Evolutionary conservation across 73 alveolate species (phyloP), one percentile per base, ranked within the genome.

Genomic region (Halteria grandinella): DNA sequence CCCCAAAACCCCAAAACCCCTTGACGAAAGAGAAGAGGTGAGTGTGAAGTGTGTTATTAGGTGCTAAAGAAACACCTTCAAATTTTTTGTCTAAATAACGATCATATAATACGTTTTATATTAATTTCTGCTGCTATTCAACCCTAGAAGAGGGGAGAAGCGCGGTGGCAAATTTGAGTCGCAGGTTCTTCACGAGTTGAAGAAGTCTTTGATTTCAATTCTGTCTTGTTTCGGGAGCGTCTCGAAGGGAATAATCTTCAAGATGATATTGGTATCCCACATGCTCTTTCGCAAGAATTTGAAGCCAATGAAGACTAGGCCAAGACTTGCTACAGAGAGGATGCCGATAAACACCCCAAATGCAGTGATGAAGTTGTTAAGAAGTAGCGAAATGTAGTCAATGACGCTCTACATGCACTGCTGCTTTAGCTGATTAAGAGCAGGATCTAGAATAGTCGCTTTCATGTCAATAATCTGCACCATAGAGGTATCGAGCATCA

Each of bases 201-300:
- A 60, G 29, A 60, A 60, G 21, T 60, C 58, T 40, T 39, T 60
- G 8, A 60, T 60, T 40, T 60, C 43, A 10, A 60, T 60, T 14
- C 77, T 34, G 5, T 60, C 45, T 27, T 60, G n/a, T 60, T 60
- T 39, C 25, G n/a, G 20, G 43, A 60, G 12, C 5, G 77, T 59
- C 77, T 60, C 77, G 24, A 60, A 60, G 18, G 77, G 77, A 18
- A 60, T 60, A 60, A 60, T 60, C 27, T 60, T 60, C n/a, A 60
- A 11, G 20, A 60, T 14, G 34, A 60, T 60, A 60, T 60, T 60
- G 1, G 77, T 60, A 3, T 60, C 77, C 77, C 55, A 60, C 77
- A 60, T 60, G 25, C 77, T 60, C 23, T 36, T 32, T 37, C 58
- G 37, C 17, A 60, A 31, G 21, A 40, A 21, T 8, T 40, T 60